Evolutionary conservation across 768 basidiomycete genomes (phyloP).

Genomic region (Crassisporium funariophilum): DNA sequence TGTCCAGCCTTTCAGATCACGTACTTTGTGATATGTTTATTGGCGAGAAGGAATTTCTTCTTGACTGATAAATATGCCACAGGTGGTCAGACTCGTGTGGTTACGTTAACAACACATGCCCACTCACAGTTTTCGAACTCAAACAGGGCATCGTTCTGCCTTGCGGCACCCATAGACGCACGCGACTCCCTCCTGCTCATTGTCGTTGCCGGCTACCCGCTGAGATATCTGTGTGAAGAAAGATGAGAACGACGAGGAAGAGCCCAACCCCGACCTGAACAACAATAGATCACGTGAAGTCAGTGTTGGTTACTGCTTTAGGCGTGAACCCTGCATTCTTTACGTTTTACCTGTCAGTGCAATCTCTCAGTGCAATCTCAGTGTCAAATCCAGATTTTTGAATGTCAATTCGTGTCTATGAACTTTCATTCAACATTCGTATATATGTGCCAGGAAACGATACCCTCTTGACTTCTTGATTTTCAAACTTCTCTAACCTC

Average conservation of each 20-base stretch:
- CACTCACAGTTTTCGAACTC: conserved; percentile 85
- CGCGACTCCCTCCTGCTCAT: conserved; percentile 66
- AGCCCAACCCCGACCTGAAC: not conserved
- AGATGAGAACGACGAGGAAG: not conserved
- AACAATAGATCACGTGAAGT: conserved; percentile 7
- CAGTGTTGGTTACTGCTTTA: too few relatives aligned
- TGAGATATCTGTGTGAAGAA: not conserved
- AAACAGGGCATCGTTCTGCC: conserved; percentile 78
- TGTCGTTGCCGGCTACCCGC: conserved; percentile 28
- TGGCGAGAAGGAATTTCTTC: conserved; percentile 89
- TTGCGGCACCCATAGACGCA: conserved; percentile 55
- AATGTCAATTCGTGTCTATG: too few relatives aligned
- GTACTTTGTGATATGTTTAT: conserved; percentile 91
- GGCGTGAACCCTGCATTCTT: too few relatives aligned
- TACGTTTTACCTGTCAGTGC: too few relatives aligned
- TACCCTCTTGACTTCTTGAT: too few relatives aligned
- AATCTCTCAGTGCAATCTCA: too few relatives aligned
- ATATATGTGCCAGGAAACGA: too few relatives aligned
- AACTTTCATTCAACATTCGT: too few relatives aligned
- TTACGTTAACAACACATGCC: conserved; percentile 11
- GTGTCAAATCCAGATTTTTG: too few relatives aligned
- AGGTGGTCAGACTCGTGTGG: conserved; percentile 28
- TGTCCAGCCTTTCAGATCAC: conserved; percentile 22
- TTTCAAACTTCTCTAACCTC: too few relatives aligned
- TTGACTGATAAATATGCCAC: conserved; percentile 58